Percentiles rank a stretch among this genome's conserved stretches.
Conservation (phyloP, 768 basidiomycete genomes). For the Tulasnella sp. region DNA sequence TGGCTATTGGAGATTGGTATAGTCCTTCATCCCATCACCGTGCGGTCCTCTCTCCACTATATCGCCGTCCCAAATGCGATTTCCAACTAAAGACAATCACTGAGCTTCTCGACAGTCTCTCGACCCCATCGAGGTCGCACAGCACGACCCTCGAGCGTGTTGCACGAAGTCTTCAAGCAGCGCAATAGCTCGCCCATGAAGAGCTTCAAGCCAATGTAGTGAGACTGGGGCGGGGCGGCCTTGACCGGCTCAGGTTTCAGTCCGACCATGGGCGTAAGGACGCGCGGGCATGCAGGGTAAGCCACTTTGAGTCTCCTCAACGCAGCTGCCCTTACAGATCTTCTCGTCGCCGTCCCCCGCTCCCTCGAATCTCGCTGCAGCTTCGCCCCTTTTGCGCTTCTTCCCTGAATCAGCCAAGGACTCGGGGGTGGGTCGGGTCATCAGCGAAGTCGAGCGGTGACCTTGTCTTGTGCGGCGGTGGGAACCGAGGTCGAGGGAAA, state of each 20-base stretch:
- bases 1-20: neutral
- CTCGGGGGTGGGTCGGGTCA: neutral
- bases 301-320: neutral
- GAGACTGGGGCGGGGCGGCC: neutral
- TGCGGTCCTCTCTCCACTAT: constrained; percentile 32
- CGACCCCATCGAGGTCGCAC: constrained; percentile 81
- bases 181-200: constrained; percentile 90
- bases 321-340: neutral
- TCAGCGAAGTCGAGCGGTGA: neutral
- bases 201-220: constrained; percentile 26
- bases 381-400: constrained; percentile 22
- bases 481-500: neutral
- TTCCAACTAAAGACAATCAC: constrained; percentile 19
- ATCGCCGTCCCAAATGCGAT: constrained; percentile 26
- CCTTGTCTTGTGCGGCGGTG: neutral
- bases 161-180: constrained; percentile 81
- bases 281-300: neutral
- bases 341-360: neutral
- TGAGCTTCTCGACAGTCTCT: constrained; percentile 32
- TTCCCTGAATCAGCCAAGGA: constrained; percentile 7
- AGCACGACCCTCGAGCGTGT: constrained; percentile 84
- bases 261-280: neutral
- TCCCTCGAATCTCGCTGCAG: neutral
- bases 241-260: neutral
- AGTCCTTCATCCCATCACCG: constrained; percentile 32